A percentile compares a stretch with the other conserved stretches of the same genome.
Conservation (phyloP, 305 asterid genomes). For the Petunia hybrid region DNA sequence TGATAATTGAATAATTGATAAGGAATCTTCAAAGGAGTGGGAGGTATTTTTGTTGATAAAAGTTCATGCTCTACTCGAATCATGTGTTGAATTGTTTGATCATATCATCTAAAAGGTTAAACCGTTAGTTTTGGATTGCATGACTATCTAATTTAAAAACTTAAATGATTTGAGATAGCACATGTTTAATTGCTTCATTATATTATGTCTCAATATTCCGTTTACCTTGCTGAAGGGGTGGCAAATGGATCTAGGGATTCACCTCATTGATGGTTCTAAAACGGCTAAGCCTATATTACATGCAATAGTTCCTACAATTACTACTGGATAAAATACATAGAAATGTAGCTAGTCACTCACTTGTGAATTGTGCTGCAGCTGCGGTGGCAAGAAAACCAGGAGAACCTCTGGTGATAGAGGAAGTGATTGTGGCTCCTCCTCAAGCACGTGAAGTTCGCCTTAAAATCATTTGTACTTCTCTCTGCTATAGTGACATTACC, state of each 20-base stretch:
- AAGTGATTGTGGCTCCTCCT: slow-evolving; percentile 76
- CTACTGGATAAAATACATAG: too few species aligned
- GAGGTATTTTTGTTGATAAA: background rate
- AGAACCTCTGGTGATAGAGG: slow-evolving; percentile 78
- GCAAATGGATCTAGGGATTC: too few species aligned
- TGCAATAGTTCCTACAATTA: too few species aligned
- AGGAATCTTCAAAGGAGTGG: background rate
- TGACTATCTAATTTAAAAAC: background rate
- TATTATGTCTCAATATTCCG: background rate
- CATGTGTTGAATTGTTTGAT: background rate
- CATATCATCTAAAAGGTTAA: too few species aligned
- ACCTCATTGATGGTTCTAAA: too few species aligned
- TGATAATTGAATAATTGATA: background rate
- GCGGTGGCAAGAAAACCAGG: slow-evolving; percentile 82
- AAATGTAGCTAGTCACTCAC: too few species aligned
- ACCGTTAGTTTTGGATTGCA: background rate
- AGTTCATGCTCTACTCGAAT: background rate
- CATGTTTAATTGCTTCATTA: background rate
- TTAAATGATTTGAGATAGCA: background rate
- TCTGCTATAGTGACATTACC: slow-evolving; percentile 70
- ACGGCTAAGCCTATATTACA: too few species aligned
- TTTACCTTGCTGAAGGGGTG: too few species aligned
- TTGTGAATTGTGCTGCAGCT: slow-evolving; percentile 52
- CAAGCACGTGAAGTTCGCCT: slow-evolving; percentile 67
- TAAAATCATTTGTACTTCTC: slow-evolving; percentile 72